Conservation (phyloP, 768 basidiomycete genomes). For the Tulasnella sp. region DNA sequence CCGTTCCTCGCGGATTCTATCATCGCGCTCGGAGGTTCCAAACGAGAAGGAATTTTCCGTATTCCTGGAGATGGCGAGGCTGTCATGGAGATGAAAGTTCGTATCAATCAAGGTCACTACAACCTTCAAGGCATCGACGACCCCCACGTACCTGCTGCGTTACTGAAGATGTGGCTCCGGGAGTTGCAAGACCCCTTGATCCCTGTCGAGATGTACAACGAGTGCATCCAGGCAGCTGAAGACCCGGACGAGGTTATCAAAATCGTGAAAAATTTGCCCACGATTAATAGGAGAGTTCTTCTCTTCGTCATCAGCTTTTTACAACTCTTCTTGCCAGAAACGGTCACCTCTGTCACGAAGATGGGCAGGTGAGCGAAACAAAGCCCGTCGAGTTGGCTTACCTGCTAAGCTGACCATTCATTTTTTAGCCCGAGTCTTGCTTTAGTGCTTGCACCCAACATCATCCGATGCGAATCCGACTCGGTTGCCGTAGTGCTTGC, state of each 20-base stretch:
- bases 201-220: constrained; percentile 86
- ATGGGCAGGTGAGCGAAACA: constrained; percentile 9
- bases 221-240: constrained; percentile 57
- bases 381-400: not conserved
- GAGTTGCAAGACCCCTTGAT: constrained; percentile 89
- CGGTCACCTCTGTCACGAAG: constrained; percentile 57
- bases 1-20: constrained; percentile 92
- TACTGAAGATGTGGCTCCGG: constrained; percentile 89
- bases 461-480: constrained; percentile 77
- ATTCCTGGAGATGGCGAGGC: constrained; percentile 85
- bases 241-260: constrained; percentile 62
- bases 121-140: constrained; percentile 82
- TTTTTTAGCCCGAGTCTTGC: constrained; percentile 53
- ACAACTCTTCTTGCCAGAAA: constrained; percentile 77
- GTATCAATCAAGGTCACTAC: constrained; percentile 87
- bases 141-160: constrained; percentile 79
- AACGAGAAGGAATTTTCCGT: constrained; percentile 86
- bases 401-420: constrained; percentile 21
- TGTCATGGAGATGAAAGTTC: constrained; percentile 78
- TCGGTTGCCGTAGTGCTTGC: constrained; percentile 86
- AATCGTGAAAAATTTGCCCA: constrained; percentile 71
- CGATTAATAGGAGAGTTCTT: constrained; percentile 77
- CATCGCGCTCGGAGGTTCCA: constrained; percentile 75
- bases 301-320: constrained; percentile 86
- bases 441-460: constrained; percentile 85